Evolutionary conservation across 371 early-diverging fungal species (phyloP).

Genomic region (Haplosporangium sp.): DNA sequence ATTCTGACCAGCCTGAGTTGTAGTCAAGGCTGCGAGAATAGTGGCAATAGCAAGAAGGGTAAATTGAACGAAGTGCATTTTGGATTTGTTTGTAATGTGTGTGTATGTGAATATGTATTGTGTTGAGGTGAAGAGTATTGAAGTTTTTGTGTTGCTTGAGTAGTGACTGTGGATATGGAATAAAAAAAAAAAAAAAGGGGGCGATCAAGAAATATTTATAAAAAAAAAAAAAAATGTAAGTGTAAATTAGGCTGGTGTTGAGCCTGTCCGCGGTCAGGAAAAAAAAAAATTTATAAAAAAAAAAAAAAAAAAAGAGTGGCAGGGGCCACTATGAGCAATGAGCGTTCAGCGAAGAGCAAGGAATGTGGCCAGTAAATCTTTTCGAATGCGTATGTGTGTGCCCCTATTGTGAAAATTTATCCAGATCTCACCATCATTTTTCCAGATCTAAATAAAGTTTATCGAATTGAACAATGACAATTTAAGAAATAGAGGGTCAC

Average conservation of each 20-base stretch:
- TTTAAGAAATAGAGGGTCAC: too few relatives aligned
- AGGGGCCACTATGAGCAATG: too few relatives aligned
- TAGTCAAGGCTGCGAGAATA: slow-evolving; percentile 18
- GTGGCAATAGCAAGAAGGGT: slow-evolving; percentile 13
- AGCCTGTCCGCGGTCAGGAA: too few relatives aligned
- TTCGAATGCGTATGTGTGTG: too few relatives aligned
- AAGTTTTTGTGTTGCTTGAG: neutral
- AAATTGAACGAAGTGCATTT: slow-evolving; percentile 31
- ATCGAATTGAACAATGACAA: too few relatives aligned
- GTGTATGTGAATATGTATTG: too few relatives aligned
- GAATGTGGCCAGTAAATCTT: too few relatives aligned
- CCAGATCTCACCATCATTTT: neutral
- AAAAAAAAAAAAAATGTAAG: too few relatives aligned
- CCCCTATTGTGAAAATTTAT: too few relatives aligned
- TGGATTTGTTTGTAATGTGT: slow-evolving; percentile 3
- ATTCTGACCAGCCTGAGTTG: slow-evolving; percentile 22
- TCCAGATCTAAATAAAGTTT: neutral
- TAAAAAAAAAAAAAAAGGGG: neutral
- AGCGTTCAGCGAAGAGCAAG: too few relatives aligned
- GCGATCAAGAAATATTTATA: neutral
- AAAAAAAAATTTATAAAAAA: too few relatives aligned
- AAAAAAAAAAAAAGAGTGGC: neutral
- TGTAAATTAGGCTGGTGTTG: too few relatives aligned
- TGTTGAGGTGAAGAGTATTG: neutral
- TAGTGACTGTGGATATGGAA: neutral